Conservation (phyloP, 768 basidiomycete genomes). For the Pulveroboletus sp. region DNA sequence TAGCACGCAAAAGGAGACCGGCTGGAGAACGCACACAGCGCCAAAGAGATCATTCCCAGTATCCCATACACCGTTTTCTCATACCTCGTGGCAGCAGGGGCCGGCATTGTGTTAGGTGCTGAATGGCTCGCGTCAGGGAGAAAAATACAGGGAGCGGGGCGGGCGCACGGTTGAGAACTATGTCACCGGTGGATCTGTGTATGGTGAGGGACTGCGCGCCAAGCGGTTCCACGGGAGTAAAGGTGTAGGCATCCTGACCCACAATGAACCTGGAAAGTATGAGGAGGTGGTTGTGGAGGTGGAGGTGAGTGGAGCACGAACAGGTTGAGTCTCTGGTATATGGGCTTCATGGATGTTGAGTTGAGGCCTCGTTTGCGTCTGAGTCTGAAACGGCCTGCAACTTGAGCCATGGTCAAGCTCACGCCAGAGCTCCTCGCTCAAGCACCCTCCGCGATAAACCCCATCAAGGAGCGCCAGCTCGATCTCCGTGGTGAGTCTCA, state of each 20-base stretch:
- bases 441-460: constrained; percentile 72
- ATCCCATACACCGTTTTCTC: constrained; percentile 71
- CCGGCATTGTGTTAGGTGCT: constrained; percentile 55
- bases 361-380: constrained; percentile 25
- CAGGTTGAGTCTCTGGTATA: constrained; percentile 75
- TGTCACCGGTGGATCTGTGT: constrained; percentile 70
- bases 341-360: constrained; percentile 46
- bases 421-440: constrained; percentile 90
- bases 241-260: constrained; percentile 72
- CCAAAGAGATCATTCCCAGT: constrained; percentile 70
- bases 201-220: constrained; percentile 67
- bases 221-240: constrained; percentile 60
- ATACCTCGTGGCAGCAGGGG: constrained; percentile 53
- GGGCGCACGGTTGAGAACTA: constrained; percentile 61
- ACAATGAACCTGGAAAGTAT: constrained; percentile 52
- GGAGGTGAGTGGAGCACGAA: constrained; percentile 33
- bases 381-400: constrained; percentile 34
- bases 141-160: background rate
- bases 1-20: background rate
- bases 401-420: constrained; percentile 69
- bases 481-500: constrained; percentile 74
- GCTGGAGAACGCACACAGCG: constrained; percentile 53
- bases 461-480: constrained; percentile 84
- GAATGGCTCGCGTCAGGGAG: constrained; percentile 1
- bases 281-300: background rate